A percentile compares a stretch with the other conserved stretches of the same genome.
Evolutionary conservation across 2,329 filamentous ascomycete genomes (phyloP).

Genomic region (Pestalotiopsis sp.): DNA sequence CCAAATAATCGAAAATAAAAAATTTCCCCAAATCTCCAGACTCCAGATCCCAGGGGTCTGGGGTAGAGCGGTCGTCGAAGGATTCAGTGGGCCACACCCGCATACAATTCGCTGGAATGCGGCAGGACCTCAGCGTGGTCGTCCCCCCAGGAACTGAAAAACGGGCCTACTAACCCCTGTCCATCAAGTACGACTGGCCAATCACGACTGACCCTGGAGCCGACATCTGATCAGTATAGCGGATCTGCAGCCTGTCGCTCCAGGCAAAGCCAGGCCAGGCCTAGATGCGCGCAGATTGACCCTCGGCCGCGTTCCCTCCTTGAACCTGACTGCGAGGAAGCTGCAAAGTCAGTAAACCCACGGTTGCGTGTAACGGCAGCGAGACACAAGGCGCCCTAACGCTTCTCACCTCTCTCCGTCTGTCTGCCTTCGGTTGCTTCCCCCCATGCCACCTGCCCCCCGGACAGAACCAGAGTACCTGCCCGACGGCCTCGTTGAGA

Average conservation of each 20-base stretch:
- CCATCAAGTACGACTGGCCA: neutral
- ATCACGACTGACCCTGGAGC: neutral
- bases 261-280: neutral
- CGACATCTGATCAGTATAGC: constrained; percentile 10
- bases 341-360: neutral
- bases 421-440: neutral
- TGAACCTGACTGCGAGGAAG: neutral
- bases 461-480: neutral
- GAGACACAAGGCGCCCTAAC: constrained; percentile 3
- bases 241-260: constrained; percentile 7
- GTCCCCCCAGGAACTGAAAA: constrained; percentile 1
- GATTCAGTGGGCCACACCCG: constrained; percentile 8
- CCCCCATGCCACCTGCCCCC: neutral
- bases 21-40: constrained; percentile 11
- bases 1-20: neutral
- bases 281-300: constrained; percentile 9
- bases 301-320: constrained; percentile 6
- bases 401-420: neutral
- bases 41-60: constrained; percentile 8
- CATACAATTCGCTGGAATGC: constrained; percentile 10
- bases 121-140: neutral
- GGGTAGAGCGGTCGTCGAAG: constrained; percentile 10
- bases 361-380: constrained; percentile 8
- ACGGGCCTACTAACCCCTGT: constrained; percentile 10
- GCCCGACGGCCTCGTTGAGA: neutral